Evolutionary conservation across 2,329 filamentous ascomycete genomes (phyloP).

Genomic region (Diplodia scrobiculata): DNA sequence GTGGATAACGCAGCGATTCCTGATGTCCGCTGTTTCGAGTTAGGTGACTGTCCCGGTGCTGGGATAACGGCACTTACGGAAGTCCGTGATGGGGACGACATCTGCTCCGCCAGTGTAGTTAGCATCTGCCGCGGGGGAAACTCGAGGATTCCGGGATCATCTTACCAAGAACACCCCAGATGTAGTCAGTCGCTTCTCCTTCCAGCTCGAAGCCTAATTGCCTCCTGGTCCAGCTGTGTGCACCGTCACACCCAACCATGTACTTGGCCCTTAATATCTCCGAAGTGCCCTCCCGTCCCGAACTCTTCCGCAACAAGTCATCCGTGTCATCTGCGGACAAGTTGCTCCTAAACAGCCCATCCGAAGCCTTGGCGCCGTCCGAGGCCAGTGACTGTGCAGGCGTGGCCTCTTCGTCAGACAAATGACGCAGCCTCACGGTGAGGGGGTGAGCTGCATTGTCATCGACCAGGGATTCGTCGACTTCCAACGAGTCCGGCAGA

Average conservation of each 20-base stretch:
- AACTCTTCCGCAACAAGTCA: constrained; percentile 51
- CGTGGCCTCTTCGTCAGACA: constrained; percentile 61
- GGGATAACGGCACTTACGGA: constrained; percentile 45
- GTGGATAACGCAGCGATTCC: constrained; percentile 61
- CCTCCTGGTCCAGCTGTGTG: constrained; percentile 65
- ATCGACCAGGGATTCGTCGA: constrained; percentile 56
- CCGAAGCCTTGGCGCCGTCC: constrained; percentile 37
- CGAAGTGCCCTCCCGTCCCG: constrained; percentile 40
- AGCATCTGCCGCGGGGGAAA: constrained; percentile 32
- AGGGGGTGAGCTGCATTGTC: constrained; percentile 61
- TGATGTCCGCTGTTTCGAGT: constrained; percentile 52
- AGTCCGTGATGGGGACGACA: constrained; percentile 58
- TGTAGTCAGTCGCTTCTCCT: constrained; percentile 58
- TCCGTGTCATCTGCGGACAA: constrained; percentile 60
- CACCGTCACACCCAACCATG: constrained; percentile 68
- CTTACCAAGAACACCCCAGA: constrained; percentile 55
- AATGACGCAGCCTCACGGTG: constrained; percentile 59
- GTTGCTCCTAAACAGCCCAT: constrained; percentile 64
- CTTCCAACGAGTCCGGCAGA: constrained; percentile 58
- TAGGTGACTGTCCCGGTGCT: not conserved
- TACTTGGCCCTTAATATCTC: constrained; percentile 62
- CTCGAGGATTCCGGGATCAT: not conserved
- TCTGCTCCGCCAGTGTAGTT: constrained; percentile 41
- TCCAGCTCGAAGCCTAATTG: constrained; percentile 60
- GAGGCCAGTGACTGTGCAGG: constrained; percentile 45